Evolutionary conservation across 2,329 filamentous ascomycete genomes (phyloP).

Genomic region (Trichoderma sp.): DNA sequence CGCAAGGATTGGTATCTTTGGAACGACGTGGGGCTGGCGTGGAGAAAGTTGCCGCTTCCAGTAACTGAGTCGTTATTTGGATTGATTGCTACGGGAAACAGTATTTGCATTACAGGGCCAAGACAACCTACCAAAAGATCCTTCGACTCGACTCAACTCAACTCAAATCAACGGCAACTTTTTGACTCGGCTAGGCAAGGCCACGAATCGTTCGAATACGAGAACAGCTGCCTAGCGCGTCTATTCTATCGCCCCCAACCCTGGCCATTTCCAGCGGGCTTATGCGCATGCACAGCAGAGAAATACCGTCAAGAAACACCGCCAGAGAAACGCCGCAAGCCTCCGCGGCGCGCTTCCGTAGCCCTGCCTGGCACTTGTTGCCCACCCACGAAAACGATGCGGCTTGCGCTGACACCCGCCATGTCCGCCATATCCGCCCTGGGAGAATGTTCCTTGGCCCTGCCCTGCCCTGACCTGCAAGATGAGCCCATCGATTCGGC

Average conservation of each 20-base stretch:
- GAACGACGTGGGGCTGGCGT: neutral
- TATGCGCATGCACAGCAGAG: neutral
- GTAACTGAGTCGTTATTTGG: neutral
- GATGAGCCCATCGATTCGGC: conserved; percentile 1
- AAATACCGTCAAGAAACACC: neutral
- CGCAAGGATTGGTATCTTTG: neutral
- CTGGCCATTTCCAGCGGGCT: neutral
- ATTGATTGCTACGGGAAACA: neutral
- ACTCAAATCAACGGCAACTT: neutral
- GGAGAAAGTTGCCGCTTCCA: neutral
- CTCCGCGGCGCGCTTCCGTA: neutral
- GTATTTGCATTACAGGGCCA: neutral
- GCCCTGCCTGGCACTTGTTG: neutral
- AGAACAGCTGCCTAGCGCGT: neutral
- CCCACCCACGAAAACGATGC: neutral
- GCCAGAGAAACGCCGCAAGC: neutral
- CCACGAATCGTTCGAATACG: neutral
- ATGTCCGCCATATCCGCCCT: neutral
- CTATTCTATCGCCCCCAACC: neutral
- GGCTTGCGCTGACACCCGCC: neutral
- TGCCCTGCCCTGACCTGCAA: neutral
- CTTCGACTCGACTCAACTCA: neutral
- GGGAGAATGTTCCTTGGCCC: neutral
- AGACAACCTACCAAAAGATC: neutral
- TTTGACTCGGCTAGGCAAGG: neutral